phyloP scores from a whole-genome alignment of 2,329 filamentous ascomycete genomes.

The Arthroderma sp. region DNA sequence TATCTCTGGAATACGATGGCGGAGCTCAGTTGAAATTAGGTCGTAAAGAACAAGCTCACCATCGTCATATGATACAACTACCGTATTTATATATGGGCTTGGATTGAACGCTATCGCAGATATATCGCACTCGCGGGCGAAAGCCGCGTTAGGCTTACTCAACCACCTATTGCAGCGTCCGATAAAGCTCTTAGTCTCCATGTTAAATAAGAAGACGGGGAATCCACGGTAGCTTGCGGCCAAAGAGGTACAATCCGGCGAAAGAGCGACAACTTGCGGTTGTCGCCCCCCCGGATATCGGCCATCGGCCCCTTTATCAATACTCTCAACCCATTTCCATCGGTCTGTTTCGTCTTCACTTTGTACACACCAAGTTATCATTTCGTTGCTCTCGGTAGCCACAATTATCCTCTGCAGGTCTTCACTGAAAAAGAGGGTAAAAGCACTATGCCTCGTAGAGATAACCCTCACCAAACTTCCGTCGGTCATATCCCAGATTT shows the following conservation, averaged over 20 bases:
- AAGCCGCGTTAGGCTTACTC: conserved; percentile 12
- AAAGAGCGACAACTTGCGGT: conserved; percentile 1
- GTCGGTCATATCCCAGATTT: conserved; percentile 13
- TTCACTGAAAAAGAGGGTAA: neutral
- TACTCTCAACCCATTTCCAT: conserved; percentile 1
- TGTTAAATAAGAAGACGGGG: conserved; percentile 12
- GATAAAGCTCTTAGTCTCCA: conserved; percentile 5
- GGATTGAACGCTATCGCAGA: conserved; percentile 23
- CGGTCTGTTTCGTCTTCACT: neutral
- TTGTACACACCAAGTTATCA: conserved; percentile 10
- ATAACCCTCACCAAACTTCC: conserved; percentile 7
- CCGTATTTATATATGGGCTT: conserved; percentile 17
- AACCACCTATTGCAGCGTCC: conserved; percentile 16
- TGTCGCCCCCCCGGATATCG: neutral
- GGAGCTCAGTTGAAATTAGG: conserved; percentile 12
- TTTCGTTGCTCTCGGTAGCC: conserved; percentile 11
- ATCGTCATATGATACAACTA: conserved; percentile 21
- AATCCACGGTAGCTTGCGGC: conserved; percentile 15
- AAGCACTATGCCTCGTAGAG: neutral
- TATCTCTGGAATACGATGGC: conserved; percentile 7
- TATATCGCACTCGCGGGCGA: conserved; percentile 15
- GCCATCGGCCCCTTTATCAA: no score
- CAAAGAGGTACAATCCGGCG: conserved; percentile 8
- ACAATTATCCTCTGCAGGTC: conserved; percentile 11
- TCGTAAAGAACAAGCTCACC: conserved; percentile 21